Evolutionary conservation across 208 protist species (phyloP), one percentile per base, ranked within the genome.

Genomic region (Trypanosomatidae sp.): DNA sequence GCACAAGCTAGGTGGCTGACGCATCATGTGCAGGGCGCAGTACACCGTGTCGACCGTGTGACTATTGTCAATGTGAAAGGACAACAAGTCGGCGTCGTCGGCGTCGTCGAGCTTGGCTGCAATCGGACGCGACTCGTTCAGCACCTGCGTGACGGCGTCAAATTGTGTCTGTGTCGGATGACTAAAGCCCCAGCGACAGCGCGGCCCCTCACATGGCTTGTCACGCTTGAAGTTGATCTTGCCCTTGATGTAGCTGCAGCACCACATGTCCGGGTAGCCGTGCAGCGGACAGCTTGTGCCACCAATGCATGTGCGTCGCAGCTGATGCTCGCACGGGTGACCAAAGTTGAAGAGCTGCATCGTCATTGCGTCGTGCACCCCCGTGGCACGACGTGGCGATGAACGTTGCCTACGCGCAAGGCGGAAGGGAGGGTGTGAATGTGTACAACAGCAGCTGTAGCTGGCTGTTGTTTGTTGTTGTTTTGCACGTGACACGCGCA

Each of bases 211-310:
- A 45, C 83, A 92, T 19, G 83, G 83, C 46, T 87, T 87, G 47
- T 92, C 83, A n/a, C 83, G 71, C 56, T 88, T 88, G 40, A 92
- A 92, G 53, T 88, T 86, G 22, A 92, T 92, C 48, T 92, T 92
- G 1, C 83, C 83, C 40, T 92, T 92, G 47, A 92, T 85, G 38
- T 72, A 92, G 44, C 78, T 88, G 53, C 83, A 92, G 60, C 83
- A 92, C 79, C 83, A 92, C 16, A 48, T 67, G 55, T 92, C 78
- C 0, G 83, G 83, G 56, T 85, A 92, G 7, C 83, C 83, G 60
- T 88, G 81, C 10, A 92, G 64, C 0, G 83, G 83, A 48, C 83
- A 92, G 58, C 76, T 88, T 0, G 53, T 58, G 15, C 83, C 83
- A 11, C 83, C 83, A 33, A 92, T 92, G 52, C 83, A 92, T 27